These are phyloP conservation scores for Ophiocordyceps camponoti-saundersi DNA, from an alignment of 2,329 filamentous ascomycete species.

Conservation along the genomic window DNA sequence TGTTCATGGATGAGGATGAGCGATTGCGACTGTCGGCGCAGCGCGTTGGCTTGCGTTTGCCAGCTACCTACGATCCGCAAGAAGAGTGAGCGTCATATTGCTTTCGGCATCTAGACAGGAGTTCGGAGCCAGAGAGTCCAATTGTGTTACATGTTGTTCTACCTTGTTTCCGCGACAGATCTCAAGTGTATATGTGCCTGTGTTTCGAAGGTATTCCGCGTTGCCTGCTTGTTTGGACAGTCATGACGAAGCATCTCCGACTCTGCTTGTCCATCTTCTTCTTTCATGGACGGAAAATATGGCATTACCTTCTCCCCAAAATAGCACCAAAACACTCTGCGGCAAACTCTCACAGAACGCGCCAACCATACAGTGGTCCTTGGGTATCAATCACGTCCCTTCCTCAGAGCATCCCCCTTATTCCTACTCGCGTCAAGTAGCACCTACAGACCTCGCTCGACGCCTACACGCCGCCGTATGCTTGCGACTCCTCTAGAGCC, in stretches of 20 bases:
- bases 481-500: constrained; percentile 39
- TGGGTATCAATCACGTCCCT: neutral
- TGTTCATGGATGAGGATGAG: constrained; percentile 76
- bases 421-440: neutral
- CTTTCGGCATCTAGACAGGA: neutral
- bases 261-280: no score
- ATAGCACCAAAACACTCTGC: no score
- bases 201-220: no score
- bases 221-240: no score
- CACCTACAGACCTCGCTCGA: no score
- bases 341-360: no score
- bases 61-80: constrained; percentile 33
- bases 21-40: constrained; percentile 67
- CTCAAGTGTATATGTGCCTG: no score
- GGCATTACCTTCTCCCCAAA: no score
- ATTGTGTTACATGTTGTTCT: neutral
- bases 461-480: constrained; percentile 24
- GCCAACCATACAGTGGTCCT: no score
- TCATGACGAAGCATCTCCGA: no score
- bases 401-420: neutral
- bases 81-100: neutral
- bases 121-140: neutral
- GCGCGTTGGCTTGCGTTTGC: constrained; percentile 81
- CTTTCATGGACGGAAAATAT: no score
- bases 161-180: no score